These are phyloP conservation scores for Rhodotorula babjevae DNA, from an alignment of 768 basidiomycete genomes.

Conservation along the genomic window DNA sequence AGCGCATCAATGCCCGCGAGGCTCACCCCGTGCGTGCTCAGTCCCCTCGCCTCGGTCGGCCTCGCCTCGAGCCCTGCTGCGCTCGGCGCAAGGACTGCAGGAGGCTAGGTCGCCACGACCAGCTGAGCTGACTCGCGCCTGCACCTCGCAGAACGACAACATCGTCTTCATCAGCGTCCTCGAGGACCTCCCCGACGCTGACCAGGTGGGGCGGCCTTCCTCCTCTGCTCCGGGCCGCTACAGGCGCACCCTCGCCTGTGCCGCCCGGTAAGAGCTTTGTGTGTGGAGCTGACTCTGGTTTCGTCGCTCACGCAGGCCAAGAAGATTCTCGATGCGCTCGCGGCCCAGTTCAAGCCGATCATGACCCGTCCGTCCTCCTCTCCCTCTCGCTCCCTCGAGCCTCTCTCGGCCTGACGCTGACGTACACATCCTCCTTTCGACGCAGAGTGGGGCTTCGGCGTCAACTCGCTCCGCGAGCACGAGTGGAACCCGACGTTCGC, in stretches of 20 bases:
- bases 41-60: neutral
- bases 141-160: constrained; percentile 17
- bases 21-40: constrained; percentile 13
- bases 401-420: neutral
- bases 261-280: too few species aligned
- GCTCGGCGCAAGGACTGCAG: neutral
- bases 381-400: neutral
- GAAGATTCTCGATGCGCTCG: constrained; percentile 28
- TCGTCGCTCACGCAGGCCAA: constrained; percentile 3
- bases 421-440: too few species aligned
- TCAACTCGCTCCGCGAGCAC: constrained; percentile 33
- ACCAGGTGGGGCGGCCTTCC: neutral
- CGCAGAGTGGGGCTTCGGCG: constrained; percentile 11
- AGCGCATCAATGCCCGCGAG: constrained; percentile 10
- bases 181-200: neutral
- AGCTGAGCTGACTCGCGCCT: neutral
- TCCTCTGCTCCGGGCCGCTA: neutral
- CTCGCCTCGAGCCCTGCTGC: too few species aligned
- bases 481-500: constrained; percentile 36
- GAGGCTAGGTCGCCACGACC: too few species aligned
- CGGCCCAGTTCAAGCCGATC: constrained; percentile 36
- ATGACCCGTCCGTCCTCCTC: constrained; percentile 7
- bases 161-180: constrained; percentile 32
- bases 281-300: neutral
- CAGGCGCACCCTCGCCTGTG: too few species aligned